phyloP scores from a whole-genome alignment of 228 moss, liverwort and hornwort species.

The Sphagnum fallax region DNA sequence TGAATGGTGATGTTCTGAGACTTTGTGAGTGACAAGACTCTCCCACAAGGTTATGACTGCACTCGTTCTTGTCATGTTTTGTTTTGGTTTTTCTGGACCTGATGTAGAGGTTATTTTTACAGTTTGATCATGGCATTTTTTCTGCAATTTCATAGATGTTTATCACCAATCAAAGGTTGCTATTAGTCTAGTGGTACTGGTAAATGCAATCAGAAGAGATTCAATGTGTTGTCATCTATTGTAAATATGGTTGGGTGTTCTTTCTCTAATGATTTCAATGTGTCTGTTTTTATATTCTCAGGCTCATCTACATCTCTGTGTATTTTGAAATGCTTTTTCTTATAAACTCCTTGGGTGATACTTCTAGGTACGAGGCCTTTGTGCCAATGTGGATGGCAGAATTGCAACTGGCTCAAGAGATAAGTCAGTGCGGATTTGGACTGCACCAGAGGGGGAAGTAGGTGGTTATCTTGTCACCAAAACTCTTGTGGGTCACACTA shows the following conservation, averaged over 20 bases:
- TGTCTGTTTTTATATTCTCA: background rate
- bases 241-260: too few species aligned
- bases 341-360: background rate
- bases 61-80: too few species aligned
- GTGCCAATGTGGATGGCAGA: slow-evolving; percentile 54
- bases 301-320: background rate
- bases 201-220: too few species aligned
- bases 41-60: too few species aligned
- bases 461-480: slow-evolving; percentile 56
- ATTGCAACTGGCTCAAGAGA: slow-evolving; percentile 96
- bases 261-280: too few species aligned
- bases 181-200: too few species aligned
- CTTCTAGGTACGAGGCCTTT: slow-evolving; percentile 72
- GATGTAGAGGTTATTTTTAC: background rate
- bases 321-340: background rate
- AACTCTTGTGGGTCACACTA: slow-evolving; percentile 82
- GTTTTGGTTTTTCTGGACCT: background rate
- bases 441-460: slow-evolving; percentile 34
- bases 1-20: too few species aligned
- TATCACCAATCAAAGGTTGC: too few species aligned
- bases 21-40: too few species aligned
- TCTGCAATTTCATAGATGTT: too few species aligned
- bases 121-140: background rate
- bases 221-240: too few species aligned
- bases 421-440: slow-evolving; percentile 81